phyloP scores from a whole-genome alignment of 352 stramenopile species.

The Pseudoperonospora humuli region DNA sequence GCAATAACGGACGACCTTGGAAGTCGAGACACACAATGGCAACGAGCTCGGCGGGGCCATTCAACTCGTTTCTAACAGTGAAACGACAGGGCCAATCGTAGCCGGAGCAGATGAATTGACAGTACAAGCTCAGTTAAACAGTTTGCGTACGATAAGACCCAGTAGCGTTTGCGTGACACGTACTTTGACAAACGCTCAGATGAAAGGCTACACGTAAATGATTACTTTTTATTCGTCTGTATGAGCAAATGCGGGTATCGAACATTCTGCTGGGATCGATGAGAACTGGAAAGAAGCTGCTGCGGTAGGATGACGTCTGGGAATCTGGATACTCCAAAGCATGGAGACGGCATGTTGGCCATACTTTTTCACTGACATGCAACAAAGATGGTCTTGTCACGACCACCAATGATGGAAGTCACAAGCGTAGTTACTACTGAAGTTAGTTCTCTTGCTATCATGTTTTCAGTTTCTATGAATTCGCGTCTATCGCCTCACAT shows the following conservation, averaged over 20 bases:
- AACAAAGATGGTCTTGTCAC: conserved; percentile 54
- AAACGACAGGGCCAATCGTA: conserved; percentile 88
- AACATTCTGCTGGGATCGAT: conserved; percentile 68
- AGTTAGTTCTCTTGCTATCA: conserved; percentile 83
- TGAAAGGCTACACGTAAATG: conserved; percentile 82
- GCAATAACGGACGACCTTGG: conserved; percentile 28
- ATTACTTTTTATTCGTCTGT: conserved; percentile 91
- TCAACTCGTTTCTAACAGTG: conserved; percentile 87
- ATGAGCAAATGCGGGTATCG: conserved; percentile 86
- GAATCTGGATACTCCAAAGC: conserved; percentile 90
- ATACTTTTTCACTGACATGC: conserved; percentile 56
- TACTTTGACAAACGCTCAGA: conserved; percentile 38
- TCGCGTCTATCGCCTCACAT: conserved; percentile 60
- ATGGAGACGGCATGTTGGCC: conserved; percentile 94
- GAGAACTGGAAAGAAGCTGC: conserved; percentile 89
- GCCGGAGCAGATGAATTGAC: conserved; percentile 72
- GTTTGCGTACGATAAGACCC: conserved; percentile 86
- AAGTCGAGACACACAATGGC: conserved; percentile 60
- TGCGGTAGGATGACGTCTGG: conserved; percentile 86
- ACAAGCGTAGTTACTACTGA: conserved; percentile 27
- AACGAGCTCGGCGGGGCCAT: conserved; percentile 89
- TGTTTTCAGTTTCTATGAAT: conserved; percentile 89
- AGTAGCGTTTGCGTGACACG: conserved; percentile 65
- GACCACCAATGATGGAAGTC: conserved; percentile 39
- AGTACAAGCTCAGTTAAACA: conserved; percentile 88